These are phyloP conservation scores for Lyophyllum decastes DNA, from an alignment of 768 basidiomycete species.

Conservation along the genomic window DNA sequence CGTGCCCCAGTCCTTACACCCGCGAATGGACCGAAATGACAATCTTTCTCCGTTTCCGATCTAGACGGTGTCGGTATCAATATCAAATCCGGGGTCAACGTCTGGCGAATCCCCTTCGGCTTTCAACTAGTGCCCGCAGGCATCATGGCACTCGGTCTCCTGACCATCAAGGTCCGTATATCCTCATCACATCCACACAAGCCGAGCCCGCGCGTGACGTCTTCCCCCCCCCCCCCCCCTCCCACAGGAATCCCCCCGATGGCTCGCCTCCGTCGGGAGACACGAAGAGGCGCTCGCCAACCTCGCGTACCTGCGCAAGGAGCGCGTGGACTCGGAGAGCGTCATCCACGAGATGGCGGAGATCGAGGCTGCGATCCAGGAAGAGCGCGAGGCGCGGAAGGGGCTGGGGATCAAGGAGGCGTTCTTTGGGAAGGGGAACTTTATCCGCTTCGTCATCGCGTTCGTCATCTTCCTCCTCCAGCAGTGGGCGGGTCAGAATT, in stretches of 20 bases:
- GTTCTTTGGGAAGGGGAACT: constrained; percentile 82
- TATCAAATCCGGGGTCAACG: constrained; percentile 41
- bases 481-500: constrained; percentile 86
- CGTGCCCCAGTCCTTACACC: constrained; percentile 29
- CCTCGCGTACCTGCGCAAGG: constrained; percentile 67
- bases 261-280: constrained; percentile 67
- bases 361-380: constrained; percentile 77
- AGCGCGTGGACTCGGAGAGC: constrained; percentile 37
- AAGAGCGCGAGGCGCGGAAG: constrained; percentile 66
- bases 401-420: constrained; percentile 72
- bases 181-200: too few species aligned
- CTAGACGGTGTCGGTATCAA: constrained; percentile 64
- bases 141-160: constrained; percentile 65
- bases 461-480: constrained; percentile 79
- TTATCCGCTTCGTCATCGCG: constrained; percentile 81
- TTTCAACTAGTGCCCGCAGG: constrained; percentile 80
- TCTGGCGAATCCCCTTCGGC: constrained; percentile 80
- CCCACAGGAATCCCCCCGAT: constrained; percentile 73
- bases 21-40: background rate
- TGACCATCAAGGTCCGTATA: constrained; percentile 59
- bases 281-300: constrained; percentile 54
- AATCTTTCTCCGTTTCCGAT: background rate
- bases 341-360: constrained; percentile 70
- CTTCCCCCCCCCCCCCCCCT: too few species aligned
- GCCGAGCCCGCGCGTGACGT: too few species aligned